Percentiles rank a stretch among this genome's conserved stretches.
Evolutionary conservation across 345 rosid species (phyloP).

Genomic region (Rhodamnia argentea): DNA sequence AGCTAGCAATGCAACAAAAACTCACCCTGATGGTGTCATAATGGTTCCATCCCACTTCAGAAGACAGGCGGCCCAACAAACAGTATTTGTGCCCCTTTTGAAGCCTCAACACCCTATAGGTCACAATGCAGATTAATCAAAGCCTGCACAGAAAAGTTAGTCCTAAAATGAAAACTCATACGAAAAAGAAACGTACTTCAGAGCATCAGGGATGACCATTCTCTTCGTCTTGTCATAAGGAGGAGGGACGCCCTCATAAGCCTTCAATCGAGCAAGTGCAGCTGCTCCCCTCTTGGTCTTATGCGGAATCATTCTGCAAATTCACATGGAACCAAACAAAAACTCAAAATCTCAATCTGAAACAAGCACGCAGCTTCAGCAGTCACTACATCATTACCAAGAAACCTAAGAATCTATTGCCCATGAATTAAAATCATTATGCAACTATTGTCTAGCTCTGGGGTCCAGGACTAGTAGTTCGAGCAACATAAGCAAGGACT

Average conservation of each 20-base stretch:
- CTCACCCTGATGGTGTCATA: conserved; percentile 76
- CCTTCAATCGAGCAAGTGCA: conserved; percentile 74
- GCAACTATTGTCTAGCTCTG: neutral
- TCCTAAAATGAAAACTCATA: neutral
- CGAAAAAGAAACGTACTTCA: conserved; percentile 30
- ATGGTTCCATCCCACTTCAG: conserved; percentile 88
- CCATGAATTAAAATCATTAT: neutral
- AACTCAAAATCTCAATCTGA: neutral
- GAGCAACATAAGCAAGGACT: neutral
- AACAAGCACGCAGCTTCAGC: neutral
- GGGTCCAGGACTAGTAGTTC: neutral
- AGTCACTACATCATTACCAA: neutral
- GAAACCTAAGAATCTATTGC: neutral
- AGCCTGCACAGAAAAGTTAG: neutral
- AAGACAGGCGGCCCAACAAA: conserved; percentile 57
- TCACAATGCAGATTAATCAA: neutral
- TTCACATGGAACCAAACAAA: neutral
- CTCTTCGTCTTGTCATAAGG: conserved; percentile 81
- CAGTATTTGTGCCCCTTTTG: conserved; percentile 80
- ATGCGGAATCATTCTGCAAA: conserved; percentile 68
- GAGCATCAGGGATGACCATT: conserved; percentile 92
- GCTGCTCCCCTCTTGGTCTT: conserved; percentile 87
- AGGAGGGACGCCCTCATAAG: conserved; percentile 69
- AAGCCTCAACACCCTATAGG: conserved; percentile 79
- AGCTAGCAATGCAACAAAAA: neutral